Base-by-base conservation (phyloP, 768 basidiomycete species). In the Lactifluus volemus region DNA sequence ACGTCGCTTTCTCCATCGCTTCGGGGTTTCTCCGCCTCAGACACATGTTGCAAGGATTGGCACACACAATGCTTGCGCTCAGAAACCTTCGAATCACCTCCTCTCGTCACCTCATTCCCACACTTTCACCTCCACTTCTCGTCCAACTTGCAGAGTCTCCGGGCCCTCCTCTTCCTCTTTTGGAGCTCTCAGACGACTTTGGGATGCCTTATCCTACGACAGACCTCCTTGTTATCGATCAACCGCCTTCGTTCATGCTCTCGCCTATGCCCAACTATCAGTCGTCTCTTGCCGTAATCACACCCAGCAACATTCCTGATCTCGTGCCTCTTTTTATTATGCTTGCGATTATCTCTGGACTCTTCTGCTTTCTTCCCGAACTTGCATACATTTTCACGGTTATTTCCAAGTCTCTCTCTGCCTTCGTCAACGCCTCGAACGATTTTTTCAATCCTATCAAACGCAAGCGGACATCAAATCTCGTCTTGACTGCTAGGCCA, bases 1-100 rank as follows among this genome's bases (percentile, higher is more conserved):
- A 62, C 2, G 9, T 45, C 38, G 8, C 57, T 30, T 9, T 62
- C 47, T 44, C 61, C 5, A 9, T 62, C 51, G 39, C 61, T 0
- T 49, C 61, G 7, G 9, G 61, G 51, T 58, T 62, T 17, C 38
- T 62, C 15, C 15, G 25, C 32, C 38, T 62, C 39, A 45, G 55
- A 30, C 48, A 57, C 25, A 14, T 53, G 17, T 25, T 58, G 19
- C 61, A 41, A 9, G 51, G 21, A 19, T 36, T 62, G 36, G 17
- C 51, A 36, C 61, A 51, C 51, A 30, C 55, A 17, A 30, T 58
- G 34, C 51, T 58, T 41, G 45, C 55, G 2, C 51, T 62, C 45
- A 56, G 54, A 51, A 48, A 14, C 19, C 61, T 57, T 34, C 38
- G 12, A 2, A 2, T 5, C 38, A 47, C 48, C 29, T 17, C 45